Base-by-base conservation (phyloP, 345 rosid genomes). In the Schrenkiella parvula region DNA sequence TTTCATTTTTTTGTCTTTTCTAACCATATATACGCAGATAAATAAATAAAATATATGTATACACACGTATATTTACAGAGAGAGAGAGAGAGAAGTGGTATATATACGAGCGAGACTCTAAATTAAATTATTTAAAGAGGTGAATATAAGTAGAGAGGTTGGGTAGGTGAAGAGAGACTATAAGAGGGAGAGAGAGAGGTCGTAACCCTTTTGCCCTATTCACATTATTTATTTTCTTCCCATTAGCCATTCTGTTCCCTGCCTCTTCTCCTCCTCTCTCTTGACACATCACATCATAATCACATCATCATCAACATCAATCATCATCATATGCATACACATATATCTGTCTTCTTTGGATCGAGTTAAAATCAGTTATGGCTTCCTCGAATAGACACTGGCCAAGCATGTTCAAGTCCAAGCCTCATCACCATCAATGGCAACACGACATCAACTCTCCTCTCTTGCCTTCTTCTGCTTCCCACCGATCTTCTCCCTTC, bases 381-480 rank as follows among this genome's bases (percentile, higher is more conserved):
- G 96, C 96, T 83, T 95, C 99, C 39, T 92, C 99, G 64, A 92
- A 95, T 82, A 89, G 93, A 79, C 97, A 95, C 93, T 95, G 99
- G 99, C 98, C 99, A 65, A 95, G 98, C 80, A 80, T 89, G 99
- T 95, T 95, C 88, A 92, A 90, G 74, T 90, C 97, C 84, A 95
- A 95, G 86, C 99, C 98, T 54, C 80, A 70, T 53, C 80, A 72
- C 63, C 93, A 86, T 75, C 97, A 91, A 77, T 87, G 95, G 98
- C 98, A 95, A 63, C 92, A 84, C 60, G 99, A 95, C 66, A 83
- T 88, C 76, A 89, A 80, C 82, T 74, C 93, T 39, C 84, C 91
- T 80, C 81, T 89, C 79, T 77, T 83, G 71, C 74, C 81, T 52
- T 73, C 92, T 55, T n/a, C 73, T 64, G 79, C 75, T 62, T 85